These are phyloP conservation scores for Rhizophagus clarus DNA, from an alignment of 192 early-diverging fungal genomes.

Conservation along the genomic window DNA sequence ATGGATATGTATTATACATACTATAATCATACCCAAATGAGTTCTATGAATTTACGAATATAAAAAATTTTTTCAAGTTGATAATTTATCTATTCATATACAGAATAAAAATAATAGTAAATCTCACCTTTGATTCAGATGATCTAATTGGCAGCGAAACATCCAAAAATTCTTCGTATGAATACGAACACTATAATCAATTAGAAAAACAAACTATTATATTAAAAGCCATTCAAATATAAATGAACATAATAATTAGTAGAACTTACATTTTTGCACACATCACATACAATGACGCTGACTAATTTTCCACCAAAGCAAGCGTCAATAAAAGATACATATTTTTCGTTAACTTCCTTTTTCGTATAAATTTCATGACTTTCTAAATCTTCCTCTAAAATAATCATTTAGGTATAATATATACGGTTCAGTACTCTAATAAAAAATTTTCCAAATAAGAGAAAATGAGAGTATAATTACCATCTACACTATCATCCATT, in stretches of 20 bases:
- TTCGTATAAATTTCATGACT: neutral
- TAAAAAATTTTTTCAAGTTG: too few relatives aligned
- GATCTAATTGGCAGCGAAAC: slow-evolving; percentile 57
- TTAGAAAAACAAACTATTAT: too few relatives aligned
- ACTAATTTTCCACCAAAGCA: slow-evolving; percentile 70
- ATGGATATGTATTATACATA: too few relatives aligned
- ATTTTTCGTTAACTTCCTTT: neutral
- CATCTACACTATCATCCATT: neutral
- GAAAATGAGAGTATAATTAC: neutral
- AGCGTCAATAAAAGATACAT: slow-evolving; percentile 60
- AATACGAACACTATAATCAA: slow-evolving; percentile 48
- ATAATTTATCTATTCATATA: too few relatives aligned
- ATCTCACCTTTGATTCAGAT: neutral
- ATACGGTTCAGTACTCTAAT: neutral
- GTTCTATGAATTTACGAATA: neutral
- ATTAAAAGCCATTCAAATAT: too few relatives aligned
- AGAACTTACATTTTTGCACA: slow-evolving; percentile 52
- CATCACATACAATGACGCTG: slow-evolving; percentile 67
- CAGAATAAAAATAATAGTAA: too few relatives aligned
- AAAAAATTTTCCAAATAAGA: neutral
- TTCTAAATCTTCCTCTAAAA: neutral
- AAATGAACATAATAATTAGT: neutral
- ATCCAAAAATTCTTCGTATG: slow-evolving; percentile 66
- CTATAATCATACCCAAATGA: neutral
- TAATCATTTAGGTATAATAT: neutral